Conservation (phyloP, 164 flowering plant species). For the Magnolia kwangsiensis region DNA sequence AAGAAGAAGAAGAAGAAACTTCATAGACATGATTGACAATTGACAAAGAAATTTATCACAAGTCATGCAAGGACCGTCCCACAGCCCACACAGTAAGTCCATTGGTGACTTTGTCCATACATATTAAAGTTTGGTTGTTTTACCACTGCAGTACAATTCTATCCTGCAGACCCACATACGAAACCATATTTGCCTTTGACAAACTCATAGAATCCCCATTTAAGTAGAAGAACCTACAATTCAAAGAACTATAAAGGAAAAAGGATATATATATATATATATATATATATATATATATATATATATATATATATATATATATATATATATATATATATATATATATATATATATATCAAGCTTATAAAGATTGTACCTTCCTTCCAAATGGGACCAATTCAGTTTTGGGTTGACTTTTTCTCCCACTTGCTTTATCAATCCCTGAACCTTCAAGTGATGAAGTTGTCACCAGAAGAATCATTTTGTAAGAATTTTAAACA, state of each 20-base stretch:
- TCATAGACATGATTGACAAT: no score
- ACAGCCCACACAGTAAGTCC: no score
- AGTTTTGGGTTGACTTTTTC: constrained; percentile 6
- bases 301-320: background rate
- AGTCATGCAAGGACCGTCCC: no score
- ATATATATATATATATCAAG: background rate
- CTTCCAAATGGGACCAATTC: background rate
- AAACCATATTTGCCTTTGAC: background rate
- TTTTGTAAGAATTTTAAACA: background rate
- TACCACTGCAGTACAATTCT: background rate
- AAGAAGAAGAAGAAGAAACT: no score
- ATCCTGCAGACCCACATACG: background rate
- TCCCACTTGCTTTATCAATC: constrained; percentile 2
- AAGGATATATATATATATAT: background rate
- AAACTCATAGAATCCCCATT: background rate
- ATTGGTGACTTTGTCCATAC: background rate
- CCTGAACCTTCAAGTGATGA: constrained; percentile 8
- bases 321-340: background rate
- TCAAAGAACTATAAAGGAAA: background rate
- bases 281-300: background rate
- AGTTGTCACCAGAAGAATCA: no score
- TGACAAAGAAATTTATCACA: no score
- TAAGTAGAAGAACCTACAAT: background rate
- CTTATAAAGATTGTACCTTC: constrained; percentile 17
- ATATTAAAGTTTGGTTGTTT: background rate